Conservation (phyloP, 2,329 filamentous ascomycete species). For the Ophiostoma pallidulum region DNA sequence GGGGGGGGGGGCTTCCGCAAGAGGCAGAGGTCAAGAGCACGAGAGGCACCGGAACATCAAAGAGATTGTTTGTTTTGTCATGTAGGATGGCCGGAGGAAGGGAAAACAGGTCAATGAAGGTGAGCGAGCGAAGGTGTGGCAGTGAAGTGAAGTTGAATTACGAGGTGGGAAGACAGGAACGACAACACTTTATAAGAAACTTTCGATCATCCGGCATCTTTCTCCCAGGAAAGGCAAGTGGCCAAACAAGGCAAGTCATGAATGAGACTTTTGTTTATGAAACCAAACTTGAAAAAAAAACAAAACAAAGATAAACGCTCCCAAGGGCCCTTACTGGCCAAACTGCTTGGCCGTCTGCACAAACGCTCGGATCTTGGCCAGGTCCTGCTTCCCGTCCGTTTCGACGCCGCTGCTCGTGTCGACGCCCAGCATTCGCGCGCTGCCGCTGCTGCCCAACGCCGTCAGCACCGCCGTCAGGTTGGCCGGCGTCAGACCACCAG, state of each 20-base stretch:
- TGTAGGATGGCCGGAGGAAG: too few relatives aligned
- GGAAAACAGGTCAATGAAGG: too few relatives aligned
- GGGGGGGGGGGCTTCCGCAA: too few relatives aligned
- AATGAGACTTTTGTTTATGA: not conserved
- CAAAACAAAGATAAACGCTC: conserved; percentile 16
- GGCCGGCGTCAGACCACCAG: conserved; percentile 71
- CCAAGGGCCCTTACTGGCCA: conserved; percentile 29
- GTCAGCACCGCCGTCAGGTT: conserved; percentile 64
- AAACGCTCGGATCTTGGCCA: conserved; percentile 74
- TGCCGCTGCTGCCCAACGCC: conserved; percentile 47
- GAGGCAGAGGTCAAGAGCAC: too few relatives aligned
- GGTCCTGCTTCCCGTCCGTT: conserved; percentile 66
- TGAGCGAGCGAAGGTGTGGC: too few relatives aligned
- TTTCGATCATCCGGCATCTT: too few relatives aligned
- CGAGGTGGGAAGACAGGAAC: too few relatives aligned
- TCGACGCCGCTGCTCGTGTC: conserved; percentile 96
- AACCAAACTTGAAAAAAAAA: not conserved
- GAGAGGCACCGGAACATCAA: too few relatives aligned
- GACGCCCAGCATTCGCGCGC: conserved; percentile 53
- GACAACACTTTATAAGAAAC: too few relatives aligned
- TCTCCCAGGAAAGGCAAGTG: too few relatives aligned
- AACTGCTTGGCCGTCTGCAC: conserved; percentile 58
- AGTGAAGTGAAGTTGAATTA: too few relatives aligned
- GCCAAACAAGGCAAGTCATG: not conserved
- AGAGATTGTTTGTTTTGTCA: too few relatives aligned